Conservation (phyloP, 2,329 filamentous ascomycete species). For the Fusarium graminum region DNA sequence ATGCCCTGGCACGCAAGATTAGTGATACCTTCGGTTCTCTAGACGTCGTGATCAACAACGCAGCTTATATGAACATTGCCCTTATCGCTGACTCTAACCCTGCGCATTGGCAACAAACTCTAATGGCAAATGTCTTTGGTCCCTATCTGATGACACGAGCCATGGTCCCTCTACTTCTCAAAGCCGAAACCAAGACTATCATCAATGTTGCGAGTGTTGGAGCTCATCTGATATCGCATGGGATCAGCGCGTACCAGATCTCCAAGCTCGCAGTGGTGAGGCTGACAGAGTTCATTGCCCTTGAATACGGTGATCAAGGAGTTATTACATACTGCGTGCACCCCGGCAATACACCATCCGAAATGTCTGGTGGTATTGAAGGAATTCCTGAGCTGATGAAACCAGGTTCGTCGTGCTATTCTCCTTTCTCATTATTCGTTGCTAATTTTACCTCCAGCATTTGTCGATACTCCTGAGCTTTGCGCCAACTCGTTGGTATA, state of each 20-base stretch:
- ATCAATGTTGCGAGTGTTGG: conserved; percentile 27
- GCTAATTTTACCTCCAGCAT: not conserved
- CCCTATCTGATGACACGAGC: conserved; percentile 16
- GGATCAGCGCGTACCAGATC: conserved; percentile 32
- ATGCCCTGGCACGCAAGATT: conserved; percentile 3
- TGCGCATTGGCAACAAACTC: conserved; percentile 15
- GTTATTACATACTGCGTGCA: conserved; percentile 23
- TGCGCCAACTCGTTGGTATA: conserved; percentile 33
- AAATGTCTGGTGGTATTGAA: conserved; percentile 16
- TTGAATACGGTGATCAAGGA: conserved; percentile 14
- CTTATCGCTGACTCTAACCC: conserved; percentile 18
- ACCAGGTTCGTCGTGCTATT: not conserved
- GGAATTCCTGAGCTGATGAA: not conserved
- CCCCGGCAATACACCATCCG: conserved; percentile 32
- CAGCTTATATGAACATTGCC: conserved; percentile 22
- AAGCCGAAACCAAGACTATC: conserved; percentile 3
- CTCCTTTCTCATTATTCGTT: rapidly evolving
- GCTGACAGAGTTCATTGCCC: conserved; percentile 31
- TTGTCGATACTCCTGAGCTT: conserved; percentile 30
- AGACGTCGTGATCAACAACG: conserved; percentile 24
- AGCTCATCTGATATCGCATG: conserved; percentile 21
- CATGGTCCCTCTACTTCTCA: conserved; percentile 12
- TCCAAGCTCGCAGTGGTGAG: conserved; percentile 35
- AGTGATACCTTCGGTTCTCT: conserved; percentile 3
- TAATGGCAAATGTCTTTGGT: conserved; percentile 12